Evolutionary conservation across 2,329 filamentous ascomycete species (phyloP), one percentile per base, ranked within the genome.

Genomic region (Akanthomyces uredinophilus): DNA sequence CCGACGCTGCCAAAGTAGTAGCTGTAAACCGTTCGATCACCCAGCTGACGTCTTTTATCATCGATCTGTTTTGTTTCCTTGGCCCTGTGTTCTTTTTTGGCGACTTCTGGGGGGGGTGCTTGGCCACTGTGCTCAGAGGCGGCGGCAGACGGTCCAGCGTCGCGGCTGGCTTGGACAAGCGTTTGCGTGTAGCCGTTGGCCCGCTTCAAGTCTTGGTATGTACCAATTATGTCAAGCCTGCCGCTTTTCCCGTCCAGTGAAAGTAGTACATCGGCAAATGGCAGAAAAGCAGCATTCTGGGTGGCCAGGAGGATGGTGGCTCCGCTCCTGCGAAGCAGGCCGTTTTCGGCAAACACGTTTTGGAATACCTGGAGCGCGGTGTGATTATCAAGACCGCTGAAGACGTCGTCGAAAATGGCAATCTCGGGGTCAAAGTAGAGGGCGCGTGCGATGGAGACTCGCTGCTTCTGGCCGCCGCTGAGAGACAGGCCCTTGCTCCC

Each of bases 241-340:
- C 24, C 18, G 3, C 66, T 64, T 8, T 66, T 46, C 0, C 52
- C 57, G 10, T 62, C 54, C 1, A 72, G 66, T 37, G 62, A 66
- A 18, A 70, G 54, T 10, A 71, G 66, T 2, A 63, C 32, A 57
- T 71, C 69, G 1, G 69, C 65, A 2, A 65, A 65, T 5, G 64
- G 55, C 6, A 74, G 70, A 43, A 74, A 71, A 47, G 69, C 69
- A 35, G 66, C 74, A 8, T 70, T 68, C 52, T 74, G 74, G 1
- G 75, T 78, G 4, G 72, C 72, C 2, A 79, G 65, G 8, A 80
- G 47, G 0, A 75, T 66, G 0, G 78, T 78, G 0, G 73, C 72
- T 0, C 69, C 67, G 62, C 68, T 70, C 49, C 59, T 61, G 6
- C 69, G 66, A 0, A 75, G 60, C 1, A 74, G 59, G 1, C 71